Percentiles rank a stretch among this genome's conserved stretches.
Evolutionary conservation across 108 stramenopile genomes (phyloP).

Genomic region (Fragilariopsis cylindrus): DNA sequence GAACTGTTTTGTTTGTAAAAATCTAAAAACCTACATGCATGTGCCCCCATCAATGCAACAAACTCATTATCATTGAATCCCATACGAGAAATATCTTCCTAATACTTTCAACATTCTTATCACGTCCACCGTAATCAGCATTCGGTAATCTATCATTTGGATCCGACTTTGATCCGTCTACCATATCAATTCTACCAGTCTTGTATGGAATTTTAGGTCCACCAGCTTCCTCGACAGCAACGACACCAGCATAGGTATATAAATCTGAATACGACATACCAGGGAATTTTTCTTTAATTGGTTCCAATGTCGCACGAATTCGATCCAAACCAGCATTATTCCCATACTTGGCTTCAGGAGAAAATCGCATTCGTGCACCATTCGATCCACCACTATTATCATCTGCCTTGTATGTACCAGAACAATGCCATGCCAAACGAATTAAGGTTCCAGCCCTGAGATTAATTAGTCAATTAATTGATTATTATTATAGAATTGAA

Average conservation of each 20-base stretch:
- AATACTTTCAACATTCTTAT: constrained; percentile 73
- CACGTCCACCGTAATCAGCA: constrained; percentile 84
- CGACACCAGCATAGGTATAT: constrained; percentile 89
- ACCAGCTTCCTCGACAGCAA: constrained; percentile 65
- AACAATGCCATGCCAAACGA: constrained; percentile 94
- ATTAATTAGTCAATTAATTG: too few relatives aligned
- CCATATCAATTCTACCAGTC: constrained; percentile 69
- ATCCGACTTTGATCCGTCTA: constrained; percentile 57
- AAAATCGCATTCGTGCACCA: constrained; percentile 94
- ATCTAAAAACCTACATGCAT: constrained; percentile 64
- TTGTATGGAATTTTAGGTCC: constrained; percentile 85
- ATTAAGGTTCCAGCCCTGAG: constrained; percentile 68
- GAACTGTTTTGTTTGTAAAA: background rate
- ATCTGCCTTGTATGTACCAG: constrained; percentile 81
- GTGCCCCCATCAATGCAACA: constrained; percentile 96
- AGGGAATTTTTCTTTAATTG: constrained; percentile 86
- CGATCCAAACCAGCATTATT: constrained; percentile 74
- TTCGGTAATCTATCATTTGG: constrained; percentile 88
- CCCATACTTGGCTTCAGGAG: constrained; percentile 72
- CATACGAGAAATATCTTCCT: constrained; percentile 97
- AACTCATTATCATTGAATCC: constrained; percentile 90
- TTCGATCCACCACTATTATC: constrained; percentile 90
- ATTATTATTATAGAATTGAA: too few relatives aligned
- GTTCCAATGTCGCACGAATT: constrained; percentile 73
- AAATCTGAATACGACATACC: constrained; percentile 92